phyloP scores from a whole-genome alignment of 805 yeast species.

The Schwanniomyces vanrijiae region DNA sequence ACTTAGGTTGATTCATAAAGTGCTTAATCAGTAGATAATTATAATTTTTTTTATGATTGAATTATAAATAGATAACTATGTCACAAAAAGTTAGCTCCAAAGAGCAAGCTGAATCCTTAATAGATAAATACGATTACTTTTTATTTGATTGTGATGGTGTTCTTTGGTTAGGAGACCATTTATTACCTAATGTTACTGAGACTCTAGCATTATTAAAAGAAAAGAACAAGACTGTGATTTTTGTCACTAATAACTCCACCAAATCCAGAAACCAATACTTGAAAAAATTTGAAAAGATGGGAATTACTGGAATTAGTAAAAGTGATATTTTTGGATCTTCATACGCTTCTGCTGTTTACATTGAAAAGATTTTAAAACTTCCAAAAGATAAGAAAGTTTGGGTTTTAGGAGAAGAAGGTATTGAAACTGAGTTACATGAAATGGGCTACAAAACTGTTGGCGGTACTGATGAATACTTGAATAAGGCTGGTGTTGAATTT shows the following conservation, averaged over 20 bases:
- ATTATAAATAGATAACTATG: conserved; percentile 20
- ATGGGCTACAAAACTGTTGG: conserved; percentile 79
- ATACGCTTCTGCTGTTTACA: conserved; percentile 86
- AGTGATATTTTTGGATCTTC: conserved; percentile 89
- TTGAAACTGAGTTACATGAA: conserved; percentile 71
- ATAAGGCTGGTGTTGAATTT: conserved; percentile 46
- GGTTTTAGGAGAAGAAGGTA: conserved; percentile 88
- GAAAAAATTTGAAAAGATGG: conserved; percentile 63
- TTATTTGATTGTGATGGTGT: conserved; percentile 98
- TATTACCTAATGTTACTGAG: conserved; percentile 77
- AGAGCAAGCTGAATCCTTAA: conserved; percentile 51
- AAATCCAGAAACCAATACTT: conserved; percentile 81
- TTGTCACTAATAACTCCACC: conserved; percentile 95
- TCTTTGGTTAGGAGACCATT: conserved; percentile 84
- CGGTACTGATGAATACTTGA: conserved; percentile 70
- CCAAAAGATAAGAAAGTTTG: conserved; percentile 79
- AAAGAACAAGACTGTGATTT: conserved; percentile 66
- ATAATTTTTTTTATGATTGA: not conserved
- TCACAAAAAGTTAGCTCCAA: conserved; percentile 50
- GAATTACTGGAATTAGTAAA: conserved; percentile 48
- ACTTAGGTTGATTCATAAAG: not conserved
- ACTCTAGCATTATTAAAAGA: conserved; percentile 61
- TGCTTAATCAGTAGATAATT: not conserved
- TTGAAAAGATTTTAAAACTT: conserved; percentile 71
- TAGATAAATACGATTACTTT: conserved; percentile 76